A percentile compares a stretch with the other conserved stretches of the same genome.
These are phyloP conservation scores for Fusarium stilboides DNA, from an alignment of 2,329 filamentous ascomycete genomes.

Conservation along the genomic window DNA sequence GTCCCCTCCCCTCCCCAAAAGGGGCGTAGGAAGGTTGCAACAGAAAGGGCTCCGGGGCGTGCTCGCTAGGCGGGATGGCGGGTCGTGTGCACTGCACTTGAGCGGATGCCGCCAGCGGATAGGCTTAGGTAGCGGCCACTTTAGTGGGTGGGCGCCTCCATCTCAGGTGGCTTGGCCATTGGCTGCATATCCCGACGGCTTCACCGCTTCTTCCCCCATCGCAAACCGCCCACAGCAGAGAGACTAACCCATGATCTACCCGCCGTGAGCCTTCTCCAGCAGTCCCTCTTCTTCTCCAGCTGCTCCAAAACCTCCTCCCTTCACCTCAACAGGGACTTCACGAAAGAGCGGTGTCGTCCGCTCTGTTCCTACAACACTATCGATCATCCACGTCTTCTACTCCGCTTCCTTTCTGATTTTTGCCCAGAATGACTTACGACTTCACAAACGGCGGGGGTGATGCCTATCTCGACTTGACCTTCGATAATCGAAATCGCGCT, in stretches of 20 bases:
- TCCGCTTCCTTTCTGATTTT: constrained; percentile 54
- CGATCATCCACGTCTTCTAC: constrained; percentile 50
- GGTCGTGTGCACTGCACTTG: constrained; percentile 35
- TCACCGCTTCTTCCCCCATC: constrained; percentile 59
- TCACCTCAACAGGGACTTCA: constrained; percentile 52
- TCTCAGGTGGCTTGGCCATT: constrained; percentile 54
- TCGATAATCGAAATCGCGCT: constrained; percentile 71
- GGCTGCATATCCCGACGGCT: constrained; percentile 54
- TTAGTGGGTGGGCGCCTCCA: constrained; percentile 44
- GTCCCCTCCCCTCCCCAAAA: constrained; percentile 18
- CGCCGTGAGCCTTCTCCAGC: constrained; percentile 48
- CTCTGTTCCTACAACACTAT: constrained; percentile 56
- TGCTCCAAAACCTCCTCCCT: constrained; percentile 51
- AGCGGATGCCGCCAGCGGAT: constrained; percentile 48
- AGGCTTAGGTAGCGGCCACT: constrained; percentile 46
- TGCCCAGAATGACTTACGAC: constrained; percentile 69
- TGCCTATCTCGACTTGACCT: constrained; percentile 73
- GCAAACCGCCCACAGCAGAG: constrained; percentile 48
- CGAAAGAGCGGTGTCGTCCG: constrained; percentile 63
- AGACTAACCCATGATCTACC: constrained; percentile 46
- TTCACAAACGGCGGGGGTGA: constrained; percentile 72
- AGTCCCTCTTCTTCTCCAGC: constrained; percentile 48
- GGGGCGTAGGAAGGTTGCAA: constrained; percentile 47
- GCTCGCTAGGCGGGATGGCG: constrained; percentile 29
- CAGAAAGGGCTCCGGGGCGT: constrained; percentile 37